Conservation (phyloP, 225 moss, liverwort and hornwort genomes). For the Straminergon stramineum region DNA sequence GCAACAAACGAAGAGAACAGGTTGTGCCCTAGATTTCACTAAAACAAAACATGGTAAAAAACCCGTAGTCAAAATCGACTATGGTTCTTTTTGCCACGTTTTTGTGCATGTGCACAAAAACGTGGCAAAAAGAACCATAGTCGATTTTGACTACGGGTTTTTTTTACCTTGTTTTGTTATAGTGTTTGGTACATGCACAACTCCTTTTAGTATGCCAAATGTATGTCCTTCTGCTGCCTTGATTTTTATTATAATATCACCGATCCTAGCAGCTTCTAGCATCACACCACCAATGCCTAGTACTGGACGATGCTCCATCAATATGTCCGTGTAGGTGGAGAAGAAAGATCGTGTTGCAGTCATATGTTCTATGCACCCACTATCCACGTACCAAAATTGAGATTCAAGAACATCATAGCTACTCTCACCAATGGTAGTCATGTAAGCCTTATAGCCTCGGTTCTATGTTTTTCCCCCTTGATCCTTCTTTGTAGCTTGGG, state of each 20-base stretch:
- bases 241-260: not conserved
- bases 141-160: too few relatives aligned
- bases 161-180: too few relatives aligned
- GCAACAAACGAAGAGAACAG: not conserved
- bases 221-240: not conserved
- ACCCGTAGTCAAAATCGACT: too few relatives aligned
- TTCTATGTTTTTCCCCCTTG: not conserved
- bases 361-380: not conserved
- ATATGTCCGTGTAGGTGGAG: not conserved
- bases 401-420: not conserved
- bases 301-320: not conserved
- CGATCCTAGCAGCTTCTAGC: not conserved
- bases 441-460: not conserved
- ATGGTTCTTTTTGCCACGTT: too few relatives aligned
- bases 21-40: not conserved
- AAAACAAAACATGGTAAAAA: too few relatives aligned
- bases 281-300: not conserved
- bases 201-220: not conserved
- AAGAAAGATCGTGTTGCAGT: not conserved
- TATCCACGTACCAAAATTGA: not conserved
- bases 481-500: not conserved
- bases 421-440: not conserved
- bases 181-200: not conserved
- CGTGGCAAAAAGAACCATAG: too few relatives aligned
- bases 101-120: too few relatives aligned